Conservation (phyloP, 768 basidiomycete genomes). For the Tylopilus sp. region DNA sequence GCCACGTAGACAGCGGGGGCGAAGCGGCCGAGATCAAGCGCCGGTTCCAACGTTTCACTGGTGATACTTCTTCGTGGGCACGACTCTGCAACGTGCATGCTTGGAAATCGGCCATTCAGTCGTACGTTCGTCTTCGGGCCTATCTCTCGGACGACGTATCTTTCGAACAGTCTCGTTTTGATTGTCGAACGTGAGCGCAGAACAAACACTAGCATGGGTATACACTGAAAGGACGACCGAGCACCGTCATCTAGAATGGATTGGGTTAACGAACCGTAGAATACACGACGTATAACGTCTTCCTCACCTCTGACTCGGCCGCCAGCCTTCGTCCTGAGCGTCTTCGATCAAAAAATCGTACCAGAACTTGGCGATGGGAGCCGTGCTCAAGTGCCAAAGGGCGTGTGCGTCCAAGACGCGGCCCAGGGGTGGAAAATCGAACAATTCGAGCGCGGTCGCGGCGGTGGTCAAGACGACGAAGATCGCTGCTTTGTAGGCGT, state of each 20-base stretch:
- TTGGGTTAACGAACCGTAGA: conserved; percentile 5
- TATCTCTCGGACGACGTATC: not conserved
- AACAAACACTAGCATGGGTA: conserved; percentile 8
- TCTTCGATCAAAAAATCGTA: conserved; percentile 82
- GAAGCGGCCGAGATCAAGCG: conserved; percentile 24
- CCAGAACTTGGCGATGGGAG: conserved; percentile 74
- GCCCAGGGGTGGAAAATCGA: conserved; percentile 85
- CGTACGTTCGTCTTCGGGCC: conserved; percentile 24
- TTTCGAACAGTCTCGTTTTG: conserved; percentile 30
- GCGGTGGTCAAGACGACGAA: conserved; percentile 70
- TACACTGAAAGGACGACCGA: not conserved
- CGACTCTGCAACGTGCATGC: conserved; percentile 35
- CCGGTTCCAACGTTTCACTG: conserved; percentile 35
- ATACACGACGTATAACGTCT: not conserved
- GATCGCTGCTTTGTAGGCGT: conserved; percentile 49
- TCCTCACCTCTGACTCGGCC: conserved; percentile 35
- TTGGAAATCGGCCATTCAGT: conserved; percentile 34
- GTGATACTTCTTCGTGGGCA: conserved; percentile 32
- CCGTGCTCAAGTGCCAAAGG: conserved; percentile 89
- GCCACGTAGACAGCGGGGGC: too few species aligned
- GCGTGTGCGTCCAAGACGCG: conserved; percentile 86
- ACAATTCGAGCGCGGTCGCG: conserved; percentile 78
- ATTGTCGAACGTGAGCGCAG: conserved; percentile 30
- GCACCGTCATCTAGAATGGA: conserved; percentile 14
- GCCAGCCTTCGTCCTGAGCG: conserved; percentile 68